Conservation (phyloP, 805 yeast species). For the Kodamaea hsintzibuensis region DNA sequence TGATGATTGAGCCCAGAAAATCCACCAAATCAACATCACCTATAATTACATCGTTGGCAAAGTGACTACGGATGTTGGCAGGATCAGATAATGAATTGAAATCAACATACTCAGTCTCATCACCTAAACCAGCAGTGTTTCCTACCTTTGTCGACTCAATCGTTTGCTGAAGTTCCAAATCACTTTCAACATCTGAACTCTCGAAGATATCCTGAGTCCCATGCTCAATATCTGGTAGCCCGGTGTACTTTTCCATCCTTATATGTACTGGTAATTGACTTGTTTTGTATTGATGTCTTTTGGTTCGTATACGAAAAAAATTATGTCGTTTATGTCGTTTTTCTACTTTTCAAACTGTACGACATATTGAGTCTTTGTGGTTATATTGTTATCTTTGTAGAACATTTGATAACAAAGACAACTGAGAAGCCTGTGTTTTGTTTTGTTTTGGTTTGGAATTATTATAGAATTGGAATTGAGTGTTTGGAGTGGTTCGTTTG, state of each 20-base stretch:
- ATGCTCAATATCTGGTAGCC: constrained; percentile 16
- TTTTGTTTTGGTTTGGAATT: not conserved
- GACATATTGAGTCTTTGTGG: not conserved
- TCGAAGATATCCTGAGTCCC: constrained; percentile 42
- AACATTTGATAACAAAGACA: not conserved
- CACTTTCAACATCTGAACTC: constrained; percentile 47
- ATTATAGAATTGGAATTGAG: not conserved
- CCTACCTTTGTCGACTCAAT: not conserved
- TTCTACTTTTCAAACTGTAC: not conserved
- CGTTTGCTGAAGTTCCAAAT: constrained; percentile 15
- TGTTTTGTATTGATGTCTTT: not conserved
- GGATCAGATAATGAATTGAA: not conserved
- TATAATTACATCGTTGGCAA: constrained; percentile 25
- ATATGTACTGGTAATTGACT: not conserved
- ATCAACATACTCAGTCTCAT: not conserved
- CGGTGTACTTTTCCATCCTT: constrained; percentile 17
- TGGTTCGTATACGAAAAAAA: not conserved
- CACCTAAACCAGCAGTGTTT: not conserved
- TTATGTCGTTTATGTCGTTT: not conserved
- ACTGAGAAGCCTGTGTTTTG: not conserved
- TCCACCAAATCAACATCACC: constrained; percentile 31
- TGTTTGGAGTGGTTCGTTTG: not conserved
- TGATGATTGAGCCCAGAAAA: constrained; percentile 35
- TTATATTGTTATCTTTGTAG: not conserved
- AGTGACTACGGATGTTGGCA: constrained; percentile 10